Evolutionary conservation across 805 yeast genomes (phyloP).

Genomic region (Candida rishiriensis): DNA sequence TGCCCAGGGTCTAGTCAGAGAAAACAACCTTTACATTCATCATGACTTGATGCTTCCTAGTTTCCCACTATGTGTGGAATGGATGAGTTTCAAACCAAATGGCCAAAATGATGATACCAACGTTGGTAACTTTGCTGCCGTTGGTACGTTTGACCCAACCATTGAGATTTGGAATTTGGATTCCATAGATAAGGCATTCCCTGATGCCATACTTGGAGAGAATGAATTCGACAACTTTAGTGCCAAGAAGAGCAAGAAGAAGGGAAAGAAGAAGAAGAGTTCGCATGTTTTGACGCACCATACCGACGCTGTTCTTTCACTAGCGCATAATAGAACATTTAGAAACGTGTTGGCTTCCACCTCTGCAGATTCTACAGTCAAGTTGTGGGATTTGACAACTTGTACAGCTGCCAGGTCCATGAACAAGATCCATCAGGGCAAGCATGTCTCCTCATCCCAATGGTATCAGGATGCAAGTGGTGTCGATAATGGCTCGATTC

Average conservation of each 20-base stretch:
- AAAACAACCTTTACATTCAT: conserved; percentile 79
- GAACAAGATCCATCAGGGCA: conserved; percentile 64
- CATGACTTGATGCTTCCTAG: conserved; percentile 97
- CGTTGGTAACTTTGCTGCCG: conserved; percentile 88
- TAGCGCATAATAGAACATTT: conserved; percentile 76
- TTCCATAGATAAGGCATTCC: conserved; percentile 88
- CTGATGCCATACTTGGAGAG: conserved; percentile 88
- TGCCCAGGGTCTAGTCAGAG: conserved; percentile 68
- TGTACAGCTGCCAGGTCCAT: conserved; percentile 78
- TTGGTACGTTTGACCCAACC: conserved; percentile 96
- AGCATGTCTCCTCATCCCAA: conserved; percentile 77
- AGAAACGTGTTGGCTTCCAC: conserved; percentile 88
- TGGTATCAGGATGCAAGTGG: conserved; percentile 60
- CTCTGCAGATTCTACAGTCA: conserved; percentile 92
- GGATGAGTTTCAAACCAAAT: conserved; percentile 77
- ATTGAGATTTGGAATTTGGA: conserved; percentile 97
- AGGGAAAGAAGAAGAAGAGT: conserved; percentile 47
- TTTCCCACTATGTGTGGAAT: conserved; percentile 94
- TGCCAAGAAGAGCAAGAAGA: conserved; percentile 35
- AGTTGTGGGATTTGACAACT: conserved; percentile 85
- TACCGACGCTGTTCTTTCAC: conserved; percentile 87
- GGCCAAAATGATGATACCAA: conserved; percentile 38
- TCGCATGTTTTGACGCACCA: conserved; percentile 70
- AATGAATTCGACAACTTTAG: conserved; percentile 40
- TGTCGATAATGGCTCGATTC: conserved; percentile 50